Base-by-base conservation (phyloP, 352 stramenopile genomes). In the Albugo candida region DNA sequence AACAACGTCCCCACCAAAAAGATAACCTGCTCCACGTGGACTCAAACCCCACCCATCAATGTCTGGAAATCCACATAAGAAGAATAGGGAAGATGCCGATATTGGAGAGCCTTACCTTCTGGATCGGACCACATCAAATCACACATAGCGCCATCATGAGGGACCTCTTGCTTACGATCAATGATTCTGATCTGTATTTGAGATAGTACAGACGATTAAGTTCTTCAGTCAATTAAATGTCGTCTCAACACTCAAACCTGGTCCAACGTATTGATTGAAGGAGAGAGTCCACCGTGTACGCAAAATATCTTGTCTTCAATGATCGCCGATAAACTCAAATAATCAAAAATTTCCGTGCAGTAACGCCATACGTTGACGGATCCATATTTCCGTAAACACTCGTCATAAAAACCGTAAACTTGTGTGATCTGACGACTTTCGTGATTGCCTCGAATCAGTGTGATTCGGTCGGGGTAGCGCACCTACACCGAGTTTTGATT, bases 311-410 rank as follows among this genome's bases (percentile, higher is more conserved):
- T 96, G 74, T 98, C 91, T 55, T 99, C 95, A 54, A 99, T 97
- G 64, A 99, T 95, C 37, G 95, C 96, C 31, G 75, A 92, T 8
- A 99, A 67, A 61, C 69, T 94, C 59, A 99, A 82, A 77, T 98
- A 99, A 69, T 99, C 95, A 59, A 99, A 99, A 59, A 99, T 97
- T 59, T 99, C 95, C 47, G 94, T 99, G 75, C 93, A 99, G 64
- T 98, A 98, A 38, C 84, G 75, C 95, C 95, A 99, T 20, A 99
- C 94, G 68, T 99, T 99, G 43, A 98, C 94, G 24, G 73, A 96
- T 34, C 94, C 94, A 63, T 99, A 99, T 62, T 98, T 88, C 54
- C 92, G 69, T 16, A 97, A 66, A 58, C 95, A 99, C 64, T 99
- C 95, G 61, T 99, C 95, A 61, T 99, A 99, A 60, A 99, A 99